Conservation (phyloP, 140 eudicot species). For the Bidens hawaiensis region DNA sequence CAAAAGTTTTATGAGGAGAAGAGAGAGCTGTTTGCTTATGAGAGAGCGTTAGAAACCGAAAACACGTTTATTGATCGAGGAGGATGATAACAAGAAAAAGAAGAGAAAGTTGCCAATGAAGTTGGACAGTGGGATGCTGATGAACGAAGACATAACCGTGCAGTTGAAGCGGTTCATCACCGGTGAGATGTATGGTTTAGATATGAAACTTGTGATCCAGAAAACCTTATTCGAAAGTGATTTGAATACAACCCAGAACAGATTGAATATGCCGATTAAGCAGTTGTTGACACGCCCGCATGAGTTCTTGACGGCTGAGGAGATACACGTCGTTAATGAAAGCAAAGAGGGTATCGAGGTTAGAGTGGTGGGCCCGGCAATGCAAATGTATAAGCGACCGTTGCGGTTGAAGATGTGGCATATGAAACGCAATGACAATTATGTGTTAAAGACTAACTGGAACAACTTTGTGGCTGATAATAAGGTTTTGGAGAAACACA, state of each 20-base stretch:
- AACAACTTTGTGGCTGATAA: neutral
- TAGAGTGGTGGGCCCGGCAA: conserved; percentile 8
- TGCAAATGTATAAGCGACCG: neutral
- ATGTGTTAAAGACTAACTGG: conserved; percentile 14
- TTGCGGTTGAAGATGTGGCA: conserved; percentile 12
- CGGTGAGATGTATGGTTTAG: neutral
- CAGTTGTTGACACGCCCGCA: neutral
- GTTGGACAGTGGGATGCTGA: neutral
- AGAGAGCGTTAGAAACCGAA: too few species aligned
- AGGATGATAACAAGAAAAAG: too few species aligned
- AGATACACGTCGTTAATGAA: neutral
- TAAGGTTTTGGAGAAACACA: neutral
- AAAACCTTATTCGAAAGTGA: neutral
- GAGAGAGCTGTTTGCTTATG: too few species aligned
- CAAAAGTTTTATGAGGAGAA: too few species aligned
- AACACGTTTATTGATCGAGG: too few species aligned
- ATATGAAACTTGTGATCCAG: conserved; percentile 8
- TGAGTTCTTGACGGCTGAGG: conserved; percentile 9
- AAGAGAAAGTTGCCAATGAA: neutral
- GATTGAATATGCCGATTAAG: conserved; percentile 10
- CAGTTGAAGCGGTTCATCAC: conserved; percentile 12
- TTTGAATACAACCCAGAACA: too few species aligned
- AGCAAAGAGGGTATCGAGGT: neutral
- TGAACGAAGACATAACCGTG: neutral
- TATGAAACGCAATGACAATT: neutral